Evolutionary conservation across 208 protist genomes (phyloP).

Genomic region (Trichomonas gallinae): DNA sequence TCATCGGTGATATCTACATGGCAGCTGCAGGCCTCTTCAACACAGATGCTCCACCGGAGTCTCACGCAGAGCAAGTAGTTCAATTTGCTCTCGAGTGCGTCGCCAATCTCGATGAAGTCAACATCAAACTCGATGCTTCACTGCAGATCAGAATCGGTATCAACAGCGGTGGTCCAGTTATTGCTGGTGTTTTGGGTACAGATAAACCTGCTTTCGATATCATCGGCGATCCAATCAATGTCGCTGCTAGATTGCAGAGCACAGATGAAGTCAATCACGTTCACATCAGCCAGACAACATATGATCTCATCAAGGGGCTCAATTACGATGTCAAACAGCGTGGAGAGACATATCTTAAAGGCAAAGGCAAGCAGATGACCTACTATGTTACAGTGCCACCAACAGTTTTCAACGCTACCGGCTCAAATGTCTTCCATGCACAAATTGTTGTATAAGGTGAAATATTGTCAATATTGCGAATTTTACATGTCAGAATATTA

Average conservation of each 20-base stretch:
- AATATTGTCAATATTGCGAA: too few species aligned
- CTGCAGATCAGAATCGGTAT: not conserved
- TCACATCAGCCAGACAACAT: not conserved
- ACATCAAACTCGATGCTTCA: not conserved
- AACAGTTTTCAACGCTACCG: too few species aligned
- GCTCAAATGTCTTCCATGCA: too few species aligned
- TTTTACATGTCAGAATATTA: too few species aligned
- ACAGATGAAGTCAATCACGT: not conserved
- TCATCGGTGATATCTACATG: too few species aligned
- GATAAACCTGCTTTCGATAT: too few species aligned
- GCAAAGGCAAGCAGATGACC: not conserved
- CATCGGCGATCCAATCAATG: constrained; percentile 18
- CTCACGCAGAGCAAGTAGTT: not conserved
- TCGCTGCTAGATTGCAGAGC: not conserved
- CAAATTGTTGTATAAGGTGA: too few species aligned
- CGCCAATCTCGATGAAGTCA: not conserved
- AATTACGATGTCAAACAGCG: not conserved
- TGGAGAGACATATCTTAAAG: not conserved
- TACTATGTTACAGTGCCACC: not conserved
- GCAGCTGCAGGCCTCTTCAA: not conserved
- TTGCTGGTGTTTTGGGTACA: not conserved
- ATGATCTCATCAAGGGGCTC: not conserved
- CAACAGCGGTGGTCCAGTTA: not conserved
- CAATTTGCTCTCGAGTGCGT: not conserved
- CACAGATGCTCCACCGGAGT: not conserved